These are phyloP conservation scores for Dothiorella sarmentorum DNA, from an alignment of 2,329 filamentous ascomycete species.

Conservation along the genomic window DNA sequence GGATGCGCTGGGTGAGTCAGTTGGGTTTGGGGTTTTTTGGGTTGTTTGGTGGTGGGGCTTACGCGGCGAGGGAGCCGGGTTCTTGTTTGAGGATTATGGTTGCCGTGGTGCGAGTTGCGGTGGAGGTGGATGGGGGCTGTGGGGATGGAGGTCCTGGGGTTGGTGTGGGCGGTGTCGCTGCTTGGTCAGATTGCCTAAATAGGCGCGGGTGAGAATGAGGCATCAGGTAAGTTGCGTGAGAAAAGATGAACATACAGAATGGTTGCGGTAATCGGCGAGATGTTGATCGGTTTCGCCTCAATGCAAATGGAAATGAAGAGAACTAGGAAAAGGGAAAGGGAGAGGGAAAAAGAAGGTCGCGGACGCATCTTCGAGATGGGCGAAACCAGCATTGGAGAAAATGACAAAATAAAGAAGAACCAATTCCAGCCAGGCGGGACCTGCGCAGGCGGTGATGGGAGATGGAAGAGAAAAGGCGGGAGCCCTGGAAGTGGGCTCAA, in stretches of 20 bases:
- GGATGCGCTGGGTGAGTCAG: constrained; percentile 25
- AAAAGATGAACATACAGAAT: background rate
- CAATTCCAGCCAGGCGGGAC: background rate
- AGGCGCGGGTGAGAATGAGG: background rate
- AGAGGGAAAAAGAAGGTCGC: background rate
- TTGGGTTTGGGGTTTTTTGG: background rate
- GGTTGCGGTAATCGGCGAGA: background rate
- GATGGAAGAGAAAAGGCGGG: background rate
- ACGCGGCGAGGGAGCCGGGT: background rate
- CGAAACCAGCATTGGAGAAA: background rate
- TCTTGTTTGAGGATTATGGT: background rate
- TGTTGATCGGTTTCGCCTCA: background rate
- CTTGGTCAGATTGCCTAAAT: background rate
- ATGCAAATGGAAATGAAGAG: background rate
- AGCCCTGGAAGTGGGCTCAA: background rate
- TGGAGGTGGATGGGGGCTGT: background rate
- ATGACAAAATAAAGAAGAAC: background rate
- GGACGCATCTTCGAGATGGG: background rate
- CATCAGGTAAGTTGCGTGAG: too few species aligned
- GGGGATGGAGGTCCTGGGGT: background rate
- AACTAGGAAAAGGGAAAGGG: background rate
- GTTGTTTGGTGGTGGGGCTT: background rate
- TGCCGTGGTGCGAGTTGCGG: background rate
- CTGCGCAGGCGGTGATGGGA: background rate
- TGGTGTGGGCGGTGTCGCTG: background rate